Evolutionary conservation across 257 asterid species (phyloP).

Genomic region (Solanum bulbocastanum): DNA sequence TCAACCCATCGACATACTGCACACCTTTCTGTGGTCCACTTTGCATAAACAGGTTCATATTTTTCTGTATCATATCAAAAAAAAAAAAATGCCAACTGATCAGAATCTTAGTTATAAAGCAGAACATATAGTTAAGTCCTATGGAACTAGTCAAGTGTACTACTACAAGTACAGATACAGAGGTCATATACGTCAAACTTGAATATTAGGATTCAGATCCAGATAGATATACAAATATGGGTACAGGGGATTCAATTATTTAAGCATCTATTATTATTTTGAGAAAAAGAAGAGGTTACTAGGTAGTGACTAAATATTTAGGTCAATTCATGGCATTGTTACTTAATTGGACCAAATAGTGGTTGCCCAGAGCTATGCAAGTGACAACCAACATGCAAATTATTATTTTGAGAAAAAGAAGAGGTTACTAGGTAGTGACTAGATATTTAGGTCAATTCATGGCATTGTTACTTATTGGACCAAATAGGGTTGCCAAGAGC

Average conservation of each 20-base stretch:
- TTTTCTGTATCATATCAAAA: conserved; percentile 43
- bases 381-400: not conserved
- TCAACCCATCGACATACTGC: conserved; percentile 99
- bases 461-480: not conserved
- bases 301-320: not conserved
- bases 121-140: not conserved
- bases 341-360: not conserved
- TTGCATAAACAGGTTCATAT: conserved; percentile 82
- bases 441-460: not conserved
- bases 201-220: not conserved
- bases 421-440: not conserved
- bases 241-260: not conserved
- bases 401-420: not conserved
- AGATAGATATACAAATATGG: not conserved
- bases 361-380: not conserved
- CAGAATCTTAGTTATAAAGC: not conserved
- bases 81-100: not conserved
- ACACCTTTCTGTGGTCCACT: conserved; percentile 99
- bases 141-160: not conserved
- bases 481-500: not conserved
- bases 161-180: not conserved
- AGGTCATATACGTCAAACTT: not conserved
- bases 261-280: not conserved
- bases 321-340: not conserved
- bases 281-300: not conserved